These are phyloP conservation scores for Citrus hindsii DNA, from an alignment of 345 rosid genomes.

Conservation along the genomic window DNA sequence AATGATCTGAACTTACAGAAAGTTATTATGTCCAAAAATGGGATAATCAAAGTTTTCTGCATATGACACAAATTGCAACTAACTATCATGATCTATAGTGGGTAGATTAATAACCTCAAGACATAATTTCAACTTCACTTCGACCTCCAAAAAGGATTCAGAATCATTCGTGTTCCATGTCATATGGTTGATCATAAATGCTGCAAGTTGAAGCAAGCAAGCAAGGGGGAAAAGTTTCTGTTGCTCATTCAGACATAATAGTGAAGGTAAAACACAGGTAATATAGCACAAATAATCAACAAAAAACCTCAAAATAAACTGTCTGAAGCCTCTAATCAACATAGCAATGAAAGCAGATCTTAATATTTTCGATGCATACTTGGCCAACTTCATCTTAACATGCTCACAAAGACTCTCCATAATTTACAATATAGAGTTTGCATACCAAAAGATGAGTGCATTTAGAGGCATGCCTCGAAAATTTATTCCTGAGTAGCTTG, in stretches of 20 bases:
- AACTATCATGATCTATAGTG: not conserved
- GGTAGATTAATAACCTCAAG: slow-evolving; percentile 55
- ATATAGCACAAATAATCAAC: not conserved
- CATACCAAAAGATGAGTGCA: not conserved
- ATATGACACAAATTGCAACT: not conserved
- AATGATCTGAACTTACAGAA: not conserved
- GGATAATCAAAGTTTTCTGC: not conserved
- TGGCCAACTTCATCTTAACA: not conserved
- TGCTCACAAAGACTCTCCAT: not conserved
- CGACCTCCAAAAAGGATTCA: slow-evolving; percentile 67
- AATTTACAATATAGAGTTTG: not conserved
- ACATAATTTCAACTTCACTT: slow-evolving; percentile 56
- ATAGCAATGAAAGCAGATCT: not conserved
- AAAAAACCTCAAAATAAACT: not conserved
- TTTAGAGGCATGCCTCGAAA: not conserved
- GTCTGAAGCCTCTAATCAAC: not conserved
- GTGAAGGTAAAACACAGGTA: not conserved
- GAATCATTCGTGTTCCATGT: slow-evolving; percentile 55
- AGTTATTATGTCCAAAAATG: not conserved
- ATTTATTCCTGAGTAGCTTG: not conserved
- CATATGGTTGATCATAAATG: slow-evolving; percentile 67
- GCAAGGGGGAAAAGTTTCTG: not conserved
- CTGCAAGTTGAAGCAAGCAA: slow-evolving; percentile 34
- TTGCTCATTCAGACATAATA: slow-evolving; percentile 9
- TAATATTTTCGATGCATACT: not conserved